phyloP scores from a whole-genome alignment of 441 rosid genomes.

The Croton setiger region DNA sequence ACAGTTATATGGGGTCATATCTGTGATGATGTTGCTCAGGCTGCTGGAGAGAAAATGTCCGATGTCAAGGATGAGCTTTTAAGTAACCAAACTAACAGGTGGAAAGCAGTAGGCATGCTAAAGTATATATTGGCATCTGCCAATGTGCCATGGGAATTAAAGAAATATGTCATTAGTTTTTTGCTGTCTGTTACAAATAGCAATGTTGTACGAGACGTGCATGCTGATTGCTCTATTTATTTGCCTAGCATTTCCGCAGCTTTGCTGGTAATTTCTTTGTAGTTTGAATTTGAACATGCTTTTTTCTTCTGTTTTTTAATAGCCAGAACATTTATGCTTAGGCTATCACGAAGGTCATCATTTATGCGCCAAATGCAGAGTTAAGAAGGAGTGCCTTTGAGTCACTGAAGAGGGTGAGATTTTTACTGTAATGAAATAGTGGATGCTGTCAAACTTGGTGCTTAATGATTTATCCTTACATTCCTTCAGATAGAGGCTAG shows the following conservation, averaged over 20 bases:
- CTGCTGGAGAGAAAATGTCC: conserved; percentile 41
- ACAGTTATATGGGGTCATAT: conserved; percentile 76
- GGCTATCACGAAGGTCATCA: conserved; percentile 62
- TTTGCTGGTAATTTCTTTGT: conserved; percentile 53
- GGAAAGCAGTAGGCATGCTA: conserved; percentile 79
- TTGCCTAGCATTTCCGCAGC: conserved; percentile 58
- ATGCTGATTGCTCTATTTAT: conserved; percentile 46
- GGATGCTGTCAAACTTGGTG: background rate
- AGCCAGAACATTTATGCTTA: conserved; percentile 22
- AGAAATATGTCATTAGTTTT: conserved; percentile 57
- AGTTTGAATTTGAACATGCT: conserved; percentile 14
- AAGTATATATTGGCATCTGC: conserved; percentile 54
- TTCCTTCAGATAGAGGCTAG: background rate
- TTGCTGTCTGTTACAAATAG: conserved; percentile 55
- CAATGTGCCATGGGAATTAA: conserved; percentile 63
- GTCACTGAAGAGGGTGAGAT: conserved; percentile 63
- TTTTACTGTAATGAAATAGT: conserved; percentile 8
- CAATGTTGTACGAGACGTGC: conserved; percentile 31
- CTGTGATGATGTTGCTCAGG: conserved; percentile 42
- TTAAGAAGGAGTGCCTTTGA: conserved; percentile 69
- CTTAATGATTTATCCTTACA: background rate
- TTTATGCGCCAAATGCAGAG: conserved; percentile 49
- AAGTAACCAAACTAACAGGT: conserved; percentile 50
- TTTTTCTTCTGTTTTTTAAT: conserved; percentile 22
- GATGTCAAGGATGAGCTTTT: conserved; percentile 48